These are phyloP conservation scores for Mortierella sp. DNA, from an alignment of 371 early-diverging fungal species.

Conservation along the genomic window DNA sequence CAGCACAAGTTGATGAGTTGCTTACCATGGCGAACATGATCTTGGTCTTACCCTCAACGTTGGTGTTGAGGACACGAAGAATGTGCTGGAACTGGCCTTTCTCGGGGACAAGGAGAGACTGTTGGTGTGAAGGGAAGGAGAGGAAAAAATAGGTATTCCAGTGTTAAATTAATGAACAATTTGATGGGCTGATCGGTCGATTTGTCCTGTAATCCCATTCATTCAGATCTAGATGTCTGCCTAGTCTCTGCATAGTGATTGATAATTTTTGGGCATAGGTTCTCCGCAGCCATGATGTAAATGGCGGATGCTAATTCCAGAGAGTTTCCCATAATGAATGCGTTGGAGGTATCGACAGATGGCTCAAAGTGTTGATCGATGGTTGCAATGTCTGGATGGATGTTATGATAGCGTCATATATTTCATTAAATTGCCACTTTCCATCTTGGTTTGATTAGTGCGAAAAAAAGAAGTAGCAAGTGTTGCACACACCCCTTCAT, in stretches of 20 bases:
- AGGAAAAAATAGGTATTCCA: constrained; percentile 16
- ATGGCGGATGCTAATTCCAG: background rate
- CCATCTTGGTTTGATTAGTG: constrained; percentile 49
- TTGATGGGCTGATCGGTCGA: background rate
- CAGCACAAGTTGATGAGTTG: background rate
- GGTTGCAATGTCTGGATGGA: constrained; percentile 32
- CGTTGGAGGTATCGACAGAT: background rate
- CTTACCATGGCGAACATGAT: constrained; percentile 91
- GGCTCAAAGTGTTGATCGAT: constrained; percentile 21
- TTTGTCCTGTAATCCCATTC: constrained; percentile 7
- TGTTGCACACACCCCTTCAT: background rate
- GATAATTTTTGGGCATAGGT: constrained; percentile 3
- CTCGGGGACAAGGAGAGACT: constrained; percentile 93
- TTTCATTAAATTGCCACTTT: constrained; percentile 29
- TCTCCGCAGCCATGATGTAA: background rate
- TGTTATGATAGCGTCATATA: constrained; percentile 10
- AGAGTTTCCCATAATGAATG: background rate
- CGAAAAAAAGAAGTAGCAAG: constrained; percentile 44
- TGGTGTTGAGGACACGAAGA: constrained; percentile 99
- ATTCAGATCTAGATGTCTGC: background rate
- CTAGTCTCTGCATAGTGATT: background rate
- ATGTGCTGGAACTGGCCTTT: constrained; percentile 97
- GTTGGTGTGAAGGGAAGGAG: constrained; percentile 23
- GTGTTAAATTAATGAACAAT: constrained; percentile 31
- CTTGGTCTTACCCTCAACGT: constrained; percentile 98